Evolutionary conservation across 2,329 filamentous ascomycete genomes (phyloP), one percentile per base, ranked within the genome.

Genomic region (Arthrobotrys pseudoclavata): DNA sequence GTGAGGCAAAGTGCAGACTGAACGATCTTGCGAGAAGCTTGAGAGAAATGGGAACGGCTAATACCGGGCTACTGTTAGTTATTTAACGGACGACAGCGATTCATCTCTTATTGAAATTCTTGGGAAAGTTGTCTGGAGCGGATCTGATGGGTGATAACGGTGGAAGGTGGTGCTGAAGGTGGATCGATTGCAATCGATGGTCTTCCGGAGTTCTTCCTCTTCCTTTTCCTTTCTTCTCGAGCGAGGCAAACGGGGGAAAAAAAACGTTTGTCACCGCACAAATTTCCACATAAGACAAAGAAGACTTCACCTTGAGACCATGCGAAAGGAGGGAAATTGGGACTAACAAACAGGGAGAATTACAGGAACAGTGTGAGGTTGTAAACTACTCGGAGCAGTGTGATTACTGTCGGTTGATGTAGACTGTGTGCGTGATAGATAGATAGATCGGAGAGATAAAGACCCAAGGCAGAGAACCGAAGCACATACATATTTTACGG

Each of bases 381-480:
- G 31, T 34, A 34, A 9, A 29, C 7, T 3, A 34, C 7, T 9
- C 31, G 12, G 12, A 10, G 1, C 7, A 34, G 12, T 34, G 31
- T 6, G 31, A 34, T 34, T 34, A 34, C 31, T 5, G 3, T 34
- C 31, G 31, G 4, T 34, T 34, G 31, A 34, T 40, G 37, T 15
- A 12, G 15, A 34, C 34, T 15, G 22, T 20, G 63, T 42, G 67
- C 31, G 53, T 45, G 68, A 55, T 45, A 45, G 42, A 45, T 45
- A 31, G 68, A 71, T 47, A 63, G 68, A 71, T 63, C 68, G 57
- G 57, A 55, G 68, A 71, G 68, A 71, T 70, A 62, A 70, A 69
- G 66, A 70, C 12, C 50, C 60, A 24, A 75, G 48, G 47, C 20
- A 50, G 55, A 50, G 61, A 48, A 37, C 50, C 40, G 48, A 34